phyloP scores from a whole-genome alignment of 2,329 filamentous ascomycete species.

The Aureobasidium sp. region DNA sequence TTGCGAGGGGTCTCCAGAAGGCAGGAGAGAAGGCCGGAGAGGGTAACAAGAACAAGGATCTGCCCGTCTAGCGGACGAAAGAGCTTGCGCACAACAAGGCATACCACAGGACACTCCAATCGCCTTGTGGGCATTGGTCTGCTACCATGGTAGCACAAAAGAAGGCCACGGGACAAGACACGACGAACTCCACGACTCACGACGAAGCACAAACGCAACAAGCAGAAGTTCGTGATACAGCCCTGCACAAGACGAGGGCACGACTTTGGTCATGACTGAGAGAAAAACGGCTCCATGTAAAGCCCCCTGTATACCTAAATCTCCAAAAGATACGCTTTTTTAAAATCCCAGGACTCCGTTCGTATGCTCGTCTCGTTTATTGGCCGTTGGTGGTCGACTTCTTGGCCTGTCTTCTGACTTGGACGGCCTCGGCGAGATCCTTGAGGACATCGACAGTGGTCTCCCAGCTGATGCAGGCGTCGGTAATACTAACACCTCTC shows the following conservation, averaged over 20 bases:
- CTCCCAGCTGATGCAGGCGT: slow-evolving; percentile 94
- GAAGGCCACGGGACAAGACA: background rate
- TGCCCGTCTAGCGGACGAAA: slow-evolving; percentile 57
- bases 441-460: slow-evolving; percentile 74
- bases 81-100: background rate
- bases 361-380: slow-evolving; percentile 14
- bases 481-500: slow-evolving; percentile 89
- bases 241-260: background rate
- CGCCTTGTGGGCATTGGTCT: background rate
- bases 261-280: background rate
- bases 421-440: slow-evolving; percentile 76
- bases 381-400: slow-evolving; percentile 22
- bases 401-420: slow-evolving; percentile 56
- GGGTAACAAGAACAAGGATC: slow-evolving; percentile 64
- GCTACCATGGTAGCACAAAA: background rate
- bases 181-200: slow-evolving; percentile 7
- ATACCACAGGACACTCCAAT: background rate
- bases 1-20: slow-evolving; percentile 66
- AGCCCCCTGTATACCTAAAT: slow-evolving; percentile 4
- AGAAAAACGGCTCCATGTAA: background rate
- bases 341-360: slow-evolving; percentile 8
- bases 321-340: slow-evolving; percentile 9
- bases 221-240: background rate
- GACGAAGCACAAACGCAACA: background rate
- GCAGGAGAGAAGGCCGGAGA: slow-evolving; percentile 62